A percentile compares a stretch with the other conserved stretches of the same genome.
Conservation (phyloP, 1,139 yeast genomes). For the Yamadazyma triangularis region DNA sequence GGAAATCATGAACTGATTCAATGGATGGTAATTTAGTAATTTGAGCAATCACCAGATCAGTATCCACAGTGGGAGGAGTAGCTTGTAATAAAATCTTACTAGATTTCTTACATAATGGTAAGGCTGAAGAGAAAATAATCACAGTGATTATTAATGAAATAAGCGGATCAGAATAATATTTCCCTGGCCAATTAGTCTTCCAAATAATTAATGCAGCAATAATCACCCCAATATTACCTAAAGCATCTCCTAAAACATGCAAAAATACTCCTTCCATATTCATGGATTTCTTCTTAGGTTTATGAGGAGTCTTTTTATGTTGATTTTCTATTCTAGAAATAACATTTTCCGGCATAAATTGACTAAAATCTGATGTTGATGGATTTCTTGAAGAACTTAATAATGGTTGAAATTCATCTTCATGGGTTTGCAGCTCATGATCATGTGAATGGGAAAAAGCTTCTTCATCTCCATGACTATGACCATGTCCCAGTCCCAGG, state of each 20-base stretch:
- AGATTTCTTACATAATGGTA: slow-evolving; percentile 84
- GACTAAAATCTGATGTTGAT: slow-evolving; percentile 12
- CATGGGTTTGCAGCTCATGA: slow-evolving; percentile 1
- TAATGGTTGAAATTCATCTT: slow-evolving; percentile 11
- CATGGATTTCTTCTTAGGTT: slow-evolving; percentile 52
- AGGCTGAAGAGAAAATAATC: slow-evolving; percentile 85
- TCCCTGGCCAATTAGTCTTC: slow-evolving; percentile 90
- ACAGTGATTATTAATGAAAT: slow-evolving; percentile 81
- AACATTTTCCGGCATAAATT: slow-evolving; percentile 38
- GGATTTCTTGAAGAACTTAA: slow-evolving; percentile 6
- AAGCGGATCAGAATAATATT: slow-evolving; percentile 78
- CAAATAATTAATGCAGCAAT: slow-evolving; percentile 85
- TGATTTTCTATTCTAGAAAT: slow-evolving; percentile 31
- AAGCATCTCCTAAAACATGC: slow-evolving; percentile 93
- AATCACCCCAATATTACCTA: slow-evolving; percentile 94
- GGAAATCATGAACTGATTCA: slow-evolving; percentile 87
- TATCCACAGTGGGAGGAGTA: slow-evolving; percentile 77
- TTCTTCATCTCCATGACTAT: slow-evolving; percentile 54
- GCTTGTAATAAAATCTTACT: slow-evolving; percentile 89
- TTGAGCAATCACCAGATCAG: slow-evolving; percentile 67
- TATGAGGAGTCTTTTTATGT: slow-evolving; percentile 23
- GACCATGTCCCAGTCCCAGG: slow-evolving; percentile 70
- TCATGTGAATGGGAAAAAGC: slow-evolving; percentile 32
- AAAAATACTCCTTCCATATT: slow-evolving; percentile 97
- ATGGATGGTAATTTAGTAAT: slow-evolving; percentile 68